Evolutionary conservation across 345 rosid genomes (phyloP).

Genomic region (Reutealis trisperma): DNA sequence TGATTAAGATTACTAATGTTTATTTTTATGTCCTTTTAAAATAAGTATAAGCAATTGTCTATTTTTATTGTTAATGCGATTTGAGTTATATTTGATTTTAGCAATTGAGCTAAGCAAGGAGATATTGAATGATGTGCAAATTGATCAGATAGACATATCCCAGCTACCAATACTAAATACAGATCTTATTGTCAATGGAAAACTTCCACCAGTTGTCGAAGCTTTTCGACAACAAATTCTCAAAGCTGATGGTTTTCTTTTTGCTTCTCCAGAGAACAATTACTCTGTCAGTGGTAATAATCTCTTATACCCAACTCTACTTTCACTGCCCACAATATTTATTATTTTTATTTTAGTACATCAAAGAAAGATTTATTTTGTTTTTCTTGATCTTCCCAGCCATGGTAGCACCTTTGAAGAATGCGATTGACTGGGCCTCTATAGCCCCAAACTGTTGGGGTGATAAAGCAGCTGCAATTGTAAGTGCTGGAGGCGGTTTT

Average conservation of each 20-base stretch:
- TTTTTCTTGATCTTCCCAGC: neutral
- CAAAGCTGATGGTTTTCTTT: conserved; percentile 56
- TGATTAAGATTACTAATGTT: too few relatives aligned
- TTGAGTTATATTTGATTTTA: conserved; percentile 9
- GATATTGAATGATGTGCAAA: conserved; percentile 46
- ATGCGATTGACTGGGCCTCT: conserved; percentile 88
- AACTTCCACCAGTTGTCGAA: conserved; percentile 56
- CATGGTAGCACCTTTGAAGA: conserved; percentile 68
- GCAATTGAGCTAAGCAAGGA: conserved; percentile 47
- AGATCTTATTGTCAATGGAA: conserved; percentile 61
- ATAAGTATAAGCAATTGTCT: too few relatives aligned
- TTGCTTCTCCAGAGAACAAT: conserved; percentile 80
- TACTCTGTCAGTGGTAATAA: conserved; percentile 58
- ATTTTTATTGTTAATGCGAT: neutral
- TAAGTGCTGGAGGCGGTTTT: conserved; percentile 59
- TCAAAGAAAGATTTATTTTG: too few relatives aligned
- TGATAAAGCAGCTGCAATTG: conserved; percentile 77
- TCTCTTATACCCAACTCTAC: too few relatives aligned
- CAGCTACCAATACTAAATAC: conserved; percentile 68
- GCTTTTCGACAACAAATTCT: conserved; percentile 61
- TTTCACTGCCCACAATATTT: neutral
- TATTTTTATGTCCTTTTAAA: too few relatives aligned
- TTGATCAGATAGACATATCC: conserved; percentile 58
- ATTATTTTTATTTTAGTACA: neutral
- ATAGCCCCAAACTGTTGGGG: conserved; percentile 75